A percentile compares a stretch with the other conserved stretches of the same genome.
These are phyloP conservation scores for Coemansia umbellata DNA, from an alignment of 192 early-diverging fungal species.

Conservation along the genomic window DNA sequence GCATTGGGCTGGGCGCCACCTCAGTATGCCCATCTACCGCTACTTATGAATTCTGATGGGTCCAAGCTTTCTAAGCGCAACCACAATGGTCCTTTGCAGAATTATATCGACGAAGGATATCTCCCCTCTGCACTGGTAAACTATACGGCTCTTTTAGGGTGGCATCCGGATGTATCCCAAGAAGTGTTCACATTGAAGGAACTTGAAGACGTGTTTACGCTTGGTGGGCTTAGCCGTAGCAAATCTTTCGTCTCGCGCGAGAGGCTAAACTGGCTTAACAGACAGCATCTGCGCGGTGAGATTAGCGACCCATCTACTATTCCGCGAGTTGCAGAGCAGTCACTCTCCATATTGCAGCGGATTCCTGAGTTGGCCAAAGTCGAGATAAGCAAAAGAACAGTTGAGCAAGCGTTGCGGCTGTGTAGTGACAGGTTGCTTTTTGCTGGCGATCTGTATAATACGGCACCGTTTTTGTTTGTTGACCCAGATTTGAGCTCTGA, in stretches of 20 bases:
- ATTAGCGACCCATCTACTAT: slow-evolving; percentile 12
- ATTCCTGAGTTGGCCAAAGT: background rate
- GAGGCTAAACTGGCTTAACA: slow-evolving; percentile 44
- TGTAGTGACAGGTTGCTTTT: slow-evolving; percentile 30
- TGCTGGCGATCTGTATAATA: slow-evolving; percentile 17
- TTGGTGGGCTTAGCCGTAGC: slow-evolving; percentile 37
- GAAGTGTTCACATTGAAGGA: slow-evolving; percentile 60
- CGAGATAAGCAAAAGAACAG: background rate
- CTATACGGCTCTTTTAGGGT: slow-evolving; percentile 83
- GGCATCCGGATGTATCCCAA: slow-evolving; percentile 58
- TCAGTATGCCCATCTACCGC: slow-evolving; percentile 80
- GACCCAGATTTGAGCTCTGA: slow-evolving; percentile 17
- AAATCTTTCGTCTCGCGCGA: slow-evolving; percentile 46
- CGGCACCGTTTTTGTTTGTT: slow-evolving; percentile 33
- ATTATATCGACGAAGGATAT: slow-evolving; percentile 74
- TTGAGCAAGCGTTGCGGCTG: slow-evolving; percentile 24
- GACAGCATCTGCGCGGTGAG: slow-evolving; percentile 33
- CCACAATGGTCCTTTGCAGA: slow-evolving; percentile 66
- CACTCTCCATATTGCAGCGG: slow-evolving; percentile 4
- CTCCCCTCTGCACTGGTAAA: slow-evolving; percentile 82
- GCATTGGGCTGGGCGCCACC: slow-evolving; percentile 80
- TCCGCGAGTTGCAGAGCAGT: slow-evolving; percentile 5
- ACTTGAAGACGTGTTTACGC: slow-evolving; percentile 27
- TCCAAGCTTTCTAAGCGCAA: slow-evolving; percentile 88
- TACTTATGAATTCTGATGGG: slow-evolving; percentile 78